Conservation (phyloP, 768 basidiomycete species). For the Auriscalpium orientale region DNA sequence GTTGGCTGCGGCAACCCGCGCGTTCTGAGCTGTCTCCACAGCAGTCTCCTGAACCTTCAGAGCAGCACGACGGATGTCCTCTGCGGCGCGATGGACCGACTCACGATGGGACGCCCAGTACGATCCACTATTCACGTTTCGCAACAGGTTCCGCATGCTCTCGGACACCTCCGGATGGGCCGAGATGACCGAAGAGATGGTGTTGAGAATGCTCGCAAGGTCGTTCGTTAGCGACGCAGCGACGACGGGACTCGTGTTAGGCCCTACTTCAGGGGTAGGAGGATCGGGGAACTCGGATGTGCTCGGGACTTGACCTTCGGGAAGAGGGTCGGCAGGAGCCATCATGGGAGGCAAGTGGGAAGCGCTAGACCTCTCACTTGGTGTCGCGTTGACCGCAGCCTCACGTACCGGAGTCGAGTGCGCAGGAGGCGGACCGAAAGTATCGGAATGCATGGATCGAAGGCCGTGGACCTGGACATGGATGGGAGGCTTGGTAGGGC, state of each 20-base stretch:
- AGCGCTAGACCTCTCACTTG: not conserved
- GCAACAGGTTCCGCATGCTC: conserved; percentile 53
- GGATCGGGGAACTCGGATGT: conserved; percentile 32
- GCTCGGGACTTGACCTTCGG: no score
- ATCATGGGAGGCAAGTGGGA: not conserved
- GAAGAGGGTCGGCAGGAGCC: not conserved
- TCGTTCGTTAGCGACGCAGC: conserved; percentile 53
- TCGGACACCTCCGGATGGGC: conserved; percentile 69
- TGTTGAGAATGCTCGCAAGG: conserved; percentile 51
- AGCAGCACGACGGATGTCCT: conserved; percentile 42
- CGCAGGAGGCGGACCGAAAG: conserved; percentile 10
- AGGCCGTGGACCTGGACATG: conserved; percentile 39
- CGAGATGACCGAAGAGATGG: conserved; percentile 46
- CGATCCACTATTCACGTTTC: conserved; percentile 52
- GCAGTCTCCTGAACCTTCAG: conserved; percentile 24
- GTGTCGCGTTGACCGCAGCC: conserved; percentile 5
- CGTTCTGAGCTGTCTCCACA: conserved; percentile 4
- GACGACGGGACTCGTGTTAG: conserved; percentile 13
- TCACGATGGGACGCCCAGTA: conserved; percentile 66
- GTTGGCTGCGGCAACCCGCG: no score
- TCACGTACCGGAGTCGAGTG: conserved; percentile 9
- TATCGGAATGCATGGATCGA: conserved; percentile 10
- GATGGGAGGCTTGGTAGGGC: conserved; percentile 49
- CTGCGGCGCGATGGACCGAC: conserved; percentile 49
- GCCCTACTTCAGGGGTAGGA: conserved; percentile 41